Percentiles rank a stretch among this genome's conserved stretches.
phyloP scores from a whole-genome alignment of 768 basidiomycete species.

The Calocybe gangraenosa region DNA sequence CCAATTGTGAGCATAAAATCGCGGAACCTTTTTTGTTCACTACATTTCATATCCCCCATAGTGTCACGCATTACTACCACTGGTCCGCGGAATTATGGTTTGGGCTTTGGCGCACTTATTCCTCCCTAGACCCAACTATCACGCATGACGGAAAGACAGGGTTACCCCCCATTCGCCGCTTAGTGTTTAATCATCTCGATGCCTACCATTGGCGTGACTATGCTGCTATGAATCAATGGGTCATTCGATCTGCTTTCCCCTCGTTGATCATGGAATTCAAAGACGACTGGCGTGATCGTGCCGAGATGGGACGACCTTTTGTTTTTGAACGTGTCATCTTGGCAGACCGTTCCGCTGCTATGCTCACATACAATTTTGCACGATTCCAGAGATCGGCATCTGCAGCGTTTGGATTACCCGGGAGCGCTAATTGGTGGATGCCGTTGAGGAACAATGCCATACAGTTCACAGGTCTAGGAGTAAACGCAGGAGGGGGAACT shows the following conservation, averaged over 20 bases:
- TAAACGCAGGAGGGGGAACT: conserved; percentile 39
- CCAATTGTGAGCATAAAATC: conserved; percentile 63
- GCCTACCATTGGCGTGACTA: conserved; percentile 88
- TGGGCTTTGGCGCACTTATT: conserved; percentile 89
- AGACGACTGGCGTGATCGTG: conserved; percentile 81
- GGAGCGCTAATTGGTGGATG: conserved; percentile 82
- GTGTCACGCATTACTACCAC: conserved; percentile 91
- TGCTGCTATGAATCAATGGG: conserved; percentile 86
- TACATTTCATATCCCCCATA: conserved; percentile 22
- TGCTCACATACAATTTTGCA: conserved; percentile 61
- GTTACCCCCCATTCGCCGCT: conserved; percentile 69
- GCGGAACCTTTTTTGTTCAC: neutral
- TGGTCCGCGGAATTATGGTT: conserved; percentile 91
- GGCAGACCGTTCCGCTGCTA: conserved; percentile 83
- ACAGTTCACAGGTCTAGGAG: conserved; percentile 60
- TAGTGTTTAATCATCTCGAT: conserved; percentile 73
- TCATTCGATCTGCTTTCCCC: conserved; percentile 77
- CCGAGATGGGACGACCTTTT: conserved; percentile 61
- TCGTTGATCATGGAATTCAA: conserved; percentile 75
- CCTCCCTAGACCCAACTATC: conserved; percentile 73
- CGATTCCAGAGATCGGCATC: conserved; percentile 75
- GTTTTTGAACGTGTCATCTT: conserved; percentile 87
- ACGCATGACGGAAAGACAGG: conserved; percentile 59
- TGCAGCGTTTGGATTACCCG: conserved; percentile 70
- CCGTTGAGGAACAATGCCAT: conserved; percentile 71